Percentiles rank a stretch among this genome's conserved stretches.
Conservation (phyloP, 1,284 basidiomycete genomes). For the Clitocybe nebularis region DNA sequence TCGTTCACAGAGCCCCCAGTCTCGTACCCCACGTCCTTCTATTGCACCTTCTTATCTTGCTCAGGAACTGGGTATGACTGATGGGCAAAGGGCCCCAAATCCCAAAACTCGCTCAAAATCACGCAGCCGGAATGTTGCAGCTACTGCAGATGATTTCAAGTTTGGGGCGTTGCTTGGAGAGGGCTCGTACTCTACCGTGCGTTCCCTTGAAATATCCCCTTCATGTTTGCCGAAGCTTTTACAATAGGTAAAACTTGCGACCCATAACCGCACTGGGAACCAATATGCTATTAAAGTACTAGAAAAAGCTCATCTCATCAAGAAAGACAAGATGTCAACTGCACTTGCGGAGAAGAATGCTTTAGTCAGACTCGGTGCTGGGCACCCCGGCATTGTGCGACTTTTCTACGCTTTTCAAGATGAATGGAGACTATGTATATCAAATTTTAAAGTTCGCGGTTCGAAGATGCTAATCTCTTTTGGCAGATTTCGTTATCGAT, state of each 20-base stretch:
- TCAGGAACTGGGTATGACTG: conserved; percentile 46
- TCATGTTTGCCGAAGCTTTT: not conserved
- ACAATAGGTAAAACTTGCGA: conserved; percentile 57
- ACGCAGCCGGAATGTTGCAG: conserved; percentile 40
- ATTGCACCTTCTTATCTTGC: conserved; percentile 58
- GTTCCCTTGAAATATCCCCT: conserved; percentile 19
- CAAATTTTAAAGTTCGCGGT: not conserved
- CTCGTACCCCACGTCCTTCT: conserved; percentile 39
- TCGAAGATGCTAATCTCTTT: conserved; percentile 9
- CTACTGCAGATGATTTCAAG: conserved; percentile 60
- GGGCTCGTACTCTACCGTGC: conserved; percentile 76
- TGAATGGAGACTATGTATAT: conserved; percentile 78
- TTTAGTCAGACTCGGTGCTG: conserved; percentile 52
- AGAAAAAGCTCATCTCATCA: conserved; percentile 74
- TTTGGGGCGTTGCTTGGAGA: conserved; percentile 72
- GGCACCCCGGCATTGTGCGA: conserved; percentile 81
- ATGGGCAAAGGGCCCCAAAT: conserved; percentile 19
- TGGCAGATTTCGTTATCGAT: conserved; percentile 86
- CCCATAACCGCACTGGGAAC: conserved; percentile 51
- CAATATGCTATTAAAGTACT: conserved; percentile 76
- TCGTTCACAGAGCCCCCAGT: conserved; percentile 50
- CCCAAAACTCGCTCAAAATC: conserved; percentile 31
- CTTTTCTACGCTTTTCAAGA: conserved; percentile 86
- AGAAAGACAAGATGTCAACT: conserved; percentile 37
- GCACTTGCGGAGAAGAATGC: conserved; percentile 35